Conservation (phyloP, 2,329 filamentous ascomycete genomes). For the Fusarium sp. region DNA sequence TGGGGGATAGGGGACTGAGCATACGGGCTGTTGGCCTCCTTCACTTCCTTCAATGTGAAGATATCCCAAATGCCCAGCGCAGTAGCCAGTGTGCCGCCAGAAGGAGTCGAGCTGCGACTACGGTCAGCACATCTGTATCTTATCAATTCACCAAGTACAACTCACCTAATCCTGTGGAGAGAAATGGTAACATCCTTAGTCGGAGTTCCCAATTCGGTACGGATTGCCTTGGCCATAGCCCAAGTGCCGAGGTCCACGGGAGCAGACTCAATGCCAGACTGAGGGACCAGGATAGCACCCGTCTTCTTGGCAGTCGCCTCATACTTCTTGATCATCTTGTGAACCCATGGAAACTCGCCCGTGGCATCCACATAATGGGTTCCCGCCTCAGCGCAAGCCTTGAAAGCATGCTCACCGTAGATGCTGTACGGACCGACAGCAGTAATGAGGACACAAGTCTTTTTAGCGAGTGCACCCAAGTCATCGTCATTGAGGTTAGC, state of each 20-base stretch:
- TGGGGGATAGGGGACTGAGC: constrained; percentile 69
- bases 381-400: constrained; percentile 71
- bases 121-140: constrained; percentile 10
- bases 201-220: constrained; percentile 61
- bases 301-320: constrained; percentile 63
- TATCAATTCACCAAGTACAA: not conserved
- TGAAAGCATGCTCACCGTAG: constrained; percentile 70
- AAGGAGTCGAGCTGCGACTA: constrained; percentile 55
- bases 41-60: constrained; percentile 63
- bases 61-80: constrained; percentile 69
- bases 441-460: constrained; percentile 68
- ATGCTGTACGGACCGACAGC: constrained; percentile 70
- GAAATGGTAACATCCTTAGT: constrained; percentile 68
- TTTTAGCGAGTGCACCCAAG: constrained; percentile 63
- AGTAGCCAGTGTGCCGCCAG: constrained; percentile 77
- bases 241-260: constrained; percentile 71
- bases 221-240: constrained; percentile 63
- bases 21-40: constrained; percentile 62
- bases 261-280: constrained; percentile 72
- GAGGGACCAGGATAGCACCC: constrained; percentile 71
- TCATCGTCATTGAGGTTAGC: constrained; percentile 61
- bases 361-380: constrained; percentile 76
- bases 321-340: constrained; percentile 72
- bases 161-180: constrained; percentile 57
- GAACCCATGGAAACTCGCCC: constrained; percentile 69